Conservation (phyloP, 179 eudicot genomes). For the Patellifolia procumbens region DNA sequence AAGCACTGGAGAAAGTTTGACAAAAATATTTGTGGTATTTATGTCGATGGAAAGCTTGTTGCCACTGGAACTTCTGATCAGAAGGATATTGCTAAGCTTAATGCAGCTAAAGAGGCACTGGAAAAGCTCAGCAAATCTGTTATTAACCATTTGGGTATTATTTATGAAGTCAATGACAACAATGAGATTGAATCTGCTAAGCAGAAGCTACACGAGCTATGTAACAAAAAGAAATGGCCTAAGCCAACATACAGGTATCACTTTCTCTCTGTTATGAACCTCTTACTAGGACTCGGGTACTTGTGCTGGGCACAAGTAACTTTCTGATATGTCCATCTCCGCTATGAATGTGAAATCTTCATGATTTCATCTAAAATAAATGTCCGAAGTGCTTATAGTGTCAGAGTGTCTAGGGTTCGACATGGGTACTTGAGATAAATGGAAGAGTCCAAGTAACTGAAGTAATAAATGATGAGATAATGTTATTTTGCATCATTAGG, state of each 20-base stretch:
- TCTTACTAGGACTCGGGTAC: too few species aligned
- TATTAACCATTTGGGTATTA: conserved; percentile 15
- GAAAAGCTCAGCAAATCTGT: conserved; percentile 30
- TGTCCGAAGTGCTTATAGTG: too few species aligned
- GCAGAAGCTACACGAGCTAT: conserved; percentile 57
- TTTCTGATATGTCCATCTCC: too few species aligned
- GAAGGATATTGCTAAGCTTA: conserved; percentile 67
- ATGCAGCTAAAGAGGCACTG: conserved; percentile 73
- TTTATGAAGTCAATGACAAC: conserved; percentile 32
- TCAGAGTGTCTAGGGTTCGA: too few species aligned
- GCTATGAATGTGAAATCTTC: too few species aligned
- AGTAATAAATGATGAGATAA: too few species aligned
- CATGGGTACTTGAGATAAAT: too few species aligned
- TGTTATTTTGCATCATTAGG: neutral
- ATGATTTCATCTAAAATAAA: too few species aligned
- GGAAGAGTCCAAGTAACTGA: too few species aligned
- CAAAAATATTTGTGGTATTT: conserved; percentile 53
- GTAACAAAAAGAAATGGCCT: conserved; percentile 75
- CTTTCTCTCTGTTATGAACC: neutral
- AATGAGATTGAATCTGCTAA: conserved; percentile 73
- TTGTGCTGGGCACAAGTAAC: too few species aligned
- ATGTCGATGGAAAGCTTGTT: conserved; percentile 51
- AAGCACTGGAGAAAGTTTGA: conserved; percentile 42
- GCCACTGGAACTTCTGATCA: conserved; percentile 59
- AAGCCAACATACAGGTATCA: conserved; percentile 70